A percentile compares a stretch with the other conserved stretches of the same genome.
Conservation (phyloP, 805 yeast genomes). For the Sugiyamaella marilandica region DNA sequence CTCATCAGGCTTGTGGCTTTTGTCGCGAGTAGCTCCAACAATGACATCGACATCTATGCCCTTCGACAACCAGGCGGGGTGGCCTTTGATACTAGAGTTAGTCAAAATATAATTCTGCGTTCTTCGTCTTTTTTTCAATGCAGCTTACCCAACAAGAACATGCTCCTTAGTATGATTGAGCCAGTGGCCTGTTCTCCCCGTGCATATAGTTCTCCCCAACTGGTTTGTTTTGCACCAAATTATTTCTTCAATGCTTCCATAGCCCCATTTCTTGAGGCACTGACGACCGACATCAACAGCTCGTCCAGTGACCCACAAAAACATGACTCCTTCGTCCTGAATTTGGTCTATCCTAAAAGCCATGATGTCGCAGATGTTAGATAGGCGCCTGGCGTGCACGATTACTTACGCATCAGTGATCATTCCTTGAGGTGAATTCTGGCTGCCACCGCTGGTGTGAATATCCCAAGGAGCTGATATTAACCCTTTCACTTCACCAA, state of each 20-base stretch:
- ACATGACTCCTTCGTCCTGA: conserved; percentile 78
- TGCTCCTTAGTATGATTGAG: conserved; percentile 93
- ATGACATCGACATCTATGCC: conserved; percentile 69
- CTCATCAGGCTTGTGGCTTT: conserved; percentile 90
- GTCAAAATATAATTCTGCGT: not conserved
- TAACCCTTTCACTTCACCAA: not conserved
- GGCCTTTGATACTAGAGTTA: conserved; percentile 52
- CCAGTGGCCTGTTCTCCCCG: conserved; percentile 98
- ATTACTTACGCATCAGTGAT: conserved; percentile 21
- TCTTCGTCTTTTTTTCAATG: not conserved
- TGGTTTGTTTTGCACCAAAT: conserved; percentile 92
- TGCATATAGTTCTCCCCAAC: conserved; percentile 79
- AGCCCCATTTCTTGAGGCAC: conserved; percentile 79
- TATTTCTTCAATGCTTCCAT: conserved; percentile 67
- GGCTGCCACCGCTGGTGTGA: conserved; percentile 59
- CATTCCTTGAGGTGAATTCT: conserved; percentile 18
- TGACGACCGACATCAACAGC: conserved; percentile 84
- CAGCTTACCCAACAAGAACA: conserved; percentile 58
- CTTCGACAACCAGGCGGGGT: conserved; percentile 64
- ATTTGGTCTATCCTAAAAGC: conserved; percentile 59
- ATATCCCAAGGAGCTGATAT: conserved; percentile 79
- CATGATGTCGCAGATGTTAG: conserved; percentile 58
- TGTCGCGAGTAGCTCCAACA: conserved; percentile 81
- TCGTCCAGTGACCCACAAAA: conserved; percentile 94
- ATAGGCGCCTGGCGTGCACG: conserved; percentile 56